These are phyloP conservation scores for Penicillium sp. DNA, from an alignment of 2,329 filamentous ascomycete genomes.

Conservation along the genomic window DNA sequence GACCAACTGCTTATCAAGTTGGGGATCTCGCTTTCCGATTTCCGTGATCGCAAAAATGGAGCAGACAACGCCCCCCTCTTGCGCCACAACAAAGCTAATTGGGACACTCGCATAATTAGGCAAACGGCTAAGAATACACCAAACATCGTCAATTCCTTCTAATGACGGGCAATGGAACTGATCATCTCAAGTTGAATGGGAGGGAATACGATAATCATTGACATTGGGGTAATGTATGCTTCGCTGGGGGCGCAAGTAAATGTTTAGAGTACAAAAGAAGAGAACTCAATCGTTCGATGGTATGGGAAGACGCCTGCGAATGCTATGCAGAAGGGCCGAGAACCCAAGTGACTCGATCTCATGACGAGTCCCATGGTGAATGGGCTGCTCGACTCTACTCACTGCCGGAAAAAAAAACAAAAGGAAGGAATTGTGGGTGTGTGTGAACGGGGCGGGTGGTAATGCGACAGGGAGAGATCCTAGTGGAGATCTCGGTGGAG, in stretches of 20 bases:
- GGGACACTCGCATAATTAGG: not conserved
- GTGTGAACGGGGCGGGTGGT: not conserved
- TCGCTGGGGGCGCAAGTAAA: not conserved
- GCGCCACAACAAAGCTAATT: not conserved
- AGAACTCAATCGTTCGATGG: not conserved
- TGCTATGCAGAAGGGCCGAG: constrained; percentile 10
- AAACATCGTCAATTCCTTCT: not conserved
- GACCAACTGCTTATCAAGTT: not conserved
- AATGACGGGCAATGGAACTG: not conserved
- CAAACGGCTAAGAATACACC: not conserved
- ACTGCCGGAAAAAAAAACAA: not conserved
- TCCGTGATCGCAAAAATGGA: not conserved
- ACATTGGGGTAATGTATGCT: constrained; percentile 4
- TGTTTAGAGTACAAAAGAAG: constrained; percentile 10
- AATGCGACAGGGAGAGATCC: not conserved
- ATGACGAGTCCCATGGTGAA: constrained; percentile 7
- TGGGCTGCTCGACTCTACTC: not conserved
- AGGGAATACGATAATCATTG: not conserved
- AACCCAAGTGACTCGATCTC: constrained; percentile 12
- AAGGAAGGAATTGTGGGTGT: not conserved
- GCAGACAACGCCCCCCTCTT: not conserved
- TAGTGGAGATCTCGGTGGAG: constrained; percentile 2
- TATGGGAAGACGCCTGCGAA: constrained; percentile 14
- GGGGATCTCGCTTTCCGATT: not conserved
- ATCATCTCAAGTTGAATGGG: not conserved